Base-by-base conservation (phyloP, 305 asterid genomes). In the Fraxinus xanthoxyloides region DNA sequence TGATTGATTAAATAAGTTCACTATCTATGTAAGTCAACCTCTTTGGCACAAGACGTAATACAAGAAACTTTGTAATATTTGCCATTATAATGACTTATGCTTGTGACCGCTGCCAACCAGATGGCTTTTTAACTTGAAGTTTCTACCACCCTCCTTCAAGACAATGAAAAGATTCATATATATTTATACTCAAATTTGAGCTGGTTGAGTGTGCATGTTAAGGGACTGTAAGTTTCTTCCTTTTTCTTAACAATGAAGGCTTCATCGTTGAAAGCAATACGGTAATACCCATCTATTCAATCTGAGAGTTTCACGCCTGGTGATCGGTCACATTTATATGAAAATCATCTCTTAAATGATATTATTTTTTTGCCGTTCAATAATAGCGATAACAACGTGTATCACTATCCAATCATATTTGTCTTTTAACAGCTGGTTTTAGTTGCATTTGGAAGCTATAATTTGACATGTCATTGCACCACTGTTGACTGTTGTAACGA, bases 401-500 rank as follows among this genome's bases (percentile, higher is more conserved):
- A 43, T n/a, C 61, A 51, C 21, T 46, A 63, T 35, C 13, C 21
- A 69, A 7, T 35, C 78, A 34, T 35, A 63, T 9, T 73, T 31
- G 46, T 54, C 10, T 48, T 48, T 10, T 31, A 31, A n/a, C 23
- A 72, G 34, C 78, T 77, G 40, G 79, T 56, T 73, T 72, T 30
- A 26, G 85, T 31, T 69, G 61, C 31, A 31, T 78, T 83, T 74
- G 76, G 72, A 67, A 67, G 38, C 36, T 67, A 30, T 83, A 31
- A 51, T 32, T 70, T 30, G 21, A 43, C 77, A 28, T 15, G 8
- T 28, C 31, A 65, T 35, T 72, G 54, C 54, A 28, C 74, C 12
- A 56, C 19, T 54, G 30, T 34, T 35, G 21, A 56, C 19, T 54
- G 30, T 34, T 35, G 21, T 61, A 23, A 23, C 40, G 1, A 65